phyloP scores from a whole-genome alignment of 345 rosid genomes.

The Jatropha curcas region DNA sequence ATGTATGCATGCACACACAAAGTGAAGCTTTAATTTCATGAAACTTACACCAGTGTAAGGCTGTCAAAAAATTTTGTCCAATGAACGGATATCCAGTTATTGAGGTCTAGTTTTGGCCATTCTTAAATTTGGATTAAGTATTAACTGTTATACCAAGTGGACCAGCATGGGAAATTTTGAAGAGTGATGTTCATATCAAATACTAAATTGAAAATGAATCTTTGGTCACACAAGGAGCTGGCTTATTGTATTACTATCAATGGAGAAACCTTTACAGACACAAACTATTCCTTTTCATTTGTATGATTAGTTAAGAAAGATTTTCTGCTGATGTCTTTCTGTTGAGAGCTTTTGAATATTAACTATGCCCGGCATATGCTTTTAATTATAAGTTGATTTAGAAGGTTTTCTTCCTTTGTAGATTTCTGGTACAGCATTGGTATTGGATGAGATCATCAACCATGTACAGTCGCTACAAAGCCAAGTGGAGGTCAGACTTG shows the following conservation, averaged over 20 bases:
- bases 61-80: background rate
- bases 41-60: background rate
- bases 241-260: background rate
- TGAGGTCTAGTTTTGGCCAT: background rate
- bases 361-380: background rate
- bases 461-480: conserved; percentile 90
- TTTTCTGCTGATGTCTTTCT: background rate
- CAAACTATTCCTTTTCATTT: background rate
- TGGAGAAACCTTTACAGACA: background rate
- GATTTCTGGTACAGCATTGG: conserved; percentile 96
- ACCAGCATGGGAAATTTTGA: background rate
- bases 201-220: background rate
- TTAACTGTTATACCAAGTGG: background rate
- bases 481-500: conserved; percentile 90
- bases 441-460: conserved; percentile 92
- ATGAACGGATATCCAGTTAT: too few relatives aligned
- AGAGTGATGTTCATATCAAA: background rate
- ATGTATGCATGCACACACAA: too few relatives aligned
- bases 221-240: background rate
- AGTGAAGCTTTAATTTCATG: background rate
- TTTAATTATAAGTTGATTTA: background rate
- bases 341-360: background rate
- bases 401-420: conserved; percentile 23
- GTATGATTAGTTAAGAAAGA: background rate
- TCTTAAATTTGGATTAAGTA: background rate